Conservation (phyloP, 2,329 filamentous ascomycete species). For the Exophiala sideris region DNA sequence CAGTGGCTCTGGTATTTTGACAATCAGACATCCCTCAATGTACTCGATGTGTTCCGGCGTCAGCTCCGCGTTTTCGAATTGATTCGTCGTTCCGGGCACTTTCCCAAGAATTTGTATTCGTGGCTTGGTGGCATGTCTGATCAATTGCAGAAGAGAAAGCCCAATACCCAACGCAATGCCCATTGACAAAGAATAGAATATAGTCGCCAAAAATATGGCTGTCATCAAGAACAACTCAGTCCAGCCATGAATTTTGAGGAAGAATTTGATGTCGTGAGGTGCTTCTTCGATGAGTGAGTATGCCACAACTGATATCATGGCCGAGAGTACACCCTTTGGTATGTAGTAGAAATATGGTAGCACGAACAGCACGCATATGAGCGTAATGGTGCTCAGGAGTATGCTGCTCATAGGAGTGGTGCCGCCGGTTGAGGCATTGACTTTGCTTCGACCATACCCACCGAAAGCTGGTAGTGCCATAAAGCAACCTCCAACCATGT, state of each 20-base stretch:
- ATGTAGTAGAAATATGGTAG: conserved; percentile 92
- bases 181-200: conserved; percentile 90
- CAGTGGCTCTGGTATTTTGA: conserved; percentile 94
- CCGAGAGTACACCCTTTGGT: conserved; percentile 90
- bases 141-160: conserved; percentile 81
- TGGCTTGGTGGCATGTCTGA: conserved; percentile 84
- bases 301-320: conserved; percentile 94
- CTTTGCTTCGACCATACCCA: conserved; percentile 92
- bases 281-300: conserved; percentile 94
- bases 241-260: conserved; percentile 79
- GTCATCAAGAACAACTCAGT: conserved; percentile 82
- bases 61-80: conserved; percentile 79
- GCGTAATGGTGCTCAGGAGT: conserved; percentile 75
- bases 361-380: conserved; percentile 76
- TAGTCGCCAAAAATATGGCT: conserved; percentile 84
- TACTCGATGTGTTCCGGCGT: conserved; percentile 75
- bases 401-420: conserved; percentile 92
- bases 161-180: conserved; percentile 94
- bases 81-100: conserved; percentile 70
- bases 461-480: conserved; percentile 92
- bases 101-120: conserved; percentile 95
- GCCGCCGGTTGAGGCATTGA: conserved; percentile 88
- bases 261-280: conserved; percentile 88
- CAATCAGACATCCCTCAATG: conserved; percentile 86
- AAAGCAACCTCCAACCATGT: conserved; percentile 87